phyloP scores from a whole-genome alignment of 495 filamentous ascomycete genomes.

The Xylaria cubensis region DNA sequence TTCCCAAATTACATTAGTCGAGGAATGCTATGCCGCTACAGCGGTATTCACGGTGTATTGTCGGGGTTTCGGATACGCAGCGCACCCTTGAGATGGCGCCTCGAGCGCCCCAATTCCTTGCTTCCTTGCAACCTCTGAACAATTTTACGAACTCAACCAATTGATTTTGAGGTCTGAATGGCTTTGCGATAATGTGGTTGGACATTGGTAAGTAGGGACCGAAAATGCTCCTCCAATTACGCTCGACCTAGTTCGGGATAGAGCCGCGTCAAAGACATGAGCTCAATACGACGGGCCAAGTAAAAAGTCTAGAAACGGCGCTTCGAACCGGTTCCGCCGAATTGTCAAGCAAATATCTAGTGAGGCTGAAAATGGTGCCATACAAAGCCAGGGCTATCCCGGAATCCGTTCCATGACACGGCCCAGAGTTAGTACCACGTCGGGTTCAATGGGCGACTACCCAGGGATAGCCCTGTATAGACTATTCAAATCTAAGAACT shows the following conservation, averaged over 20 bases:
- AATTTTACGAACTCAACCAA: background rate
- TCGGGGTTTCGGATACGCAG: background rate
- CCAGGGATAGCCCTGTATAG: background rate
- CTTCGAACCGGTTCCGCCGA: background rate
- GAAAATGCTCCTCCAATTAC: background rate
- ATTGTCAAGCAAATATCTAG: background rate
- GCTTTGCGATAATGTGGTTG: background rate
- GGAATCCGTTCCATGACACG: background rate
- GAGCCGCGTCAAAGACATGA: background rate
- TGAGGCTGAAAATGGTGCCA: too few species aligned
- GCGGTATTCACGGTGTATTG: background rate
- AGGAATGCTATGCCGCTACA: background rate
- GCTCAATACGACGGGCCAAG: background rate
- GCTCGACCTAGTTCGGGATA: background rate
- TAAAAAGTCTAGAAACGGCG: background rate
- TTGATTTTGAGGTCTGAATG: background rate
- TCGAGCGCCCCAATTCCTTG: background rate
- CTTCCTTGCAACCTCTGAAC: background rate
- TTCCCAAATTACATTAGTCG: background rate
- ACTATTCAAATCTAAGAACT: background rate
- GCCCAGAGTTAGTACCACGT: background rate
- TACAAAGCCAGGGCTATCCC: background rate
- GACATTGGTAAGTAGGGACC: background rate
- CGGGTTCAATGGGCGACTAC: background rate
- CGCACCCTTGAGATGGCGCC: background rate